These are phyloP conservation scores for Scortechinia acanthostroma DNA, from an alignment of 2,329 filamentous ascomycete species.

Conservation along the genomic window DNA sequence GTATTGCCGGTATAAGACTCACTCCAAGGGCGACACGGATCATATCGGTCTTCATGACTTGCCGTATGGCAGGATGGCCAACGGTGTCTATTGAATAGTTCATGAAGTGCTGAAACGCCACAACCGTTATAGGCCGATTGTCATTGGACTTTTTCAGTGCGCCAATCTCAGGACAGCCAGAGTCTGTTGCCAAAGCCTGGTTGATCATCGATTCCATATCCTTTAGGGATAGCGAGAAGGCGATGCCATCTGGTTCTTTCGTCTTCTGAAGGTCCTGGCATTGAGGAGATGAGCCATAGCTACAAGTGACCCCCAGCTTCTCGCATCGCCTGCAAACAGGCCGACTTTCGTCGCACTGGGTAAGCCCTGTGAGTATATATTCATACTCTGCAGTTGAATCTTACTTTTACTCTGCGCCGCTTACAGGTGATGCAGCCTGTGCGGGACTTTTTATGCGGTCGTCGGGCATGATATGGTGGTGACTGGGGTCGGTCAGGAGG, in stretches of 20 bases:
- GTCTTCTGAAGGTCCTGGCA: not conserved
- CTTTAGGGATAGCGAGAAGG: not conserved
- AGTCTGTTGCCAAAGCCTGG: not conserved
- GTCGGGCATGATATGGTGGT: not conserved
- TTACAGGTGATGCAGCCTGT: constrained; percentile 16
- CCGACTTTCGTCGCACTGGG: not conserved
- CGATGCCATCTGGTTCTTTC: not conserved
- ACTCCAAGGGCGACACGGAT: constrained; percentile 4
- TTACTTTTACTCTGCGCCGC: constrained; percentile 16
- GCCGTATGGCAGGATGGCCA: constrained; percentile 6
- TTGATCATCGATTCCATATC: not conserved
- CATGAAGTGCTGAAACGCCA: not conserved
- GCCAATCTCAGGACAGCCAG: not conserved
- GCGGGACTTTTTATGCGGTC: constrained; percentile 16
- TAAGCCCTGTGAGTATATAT: not conserved
- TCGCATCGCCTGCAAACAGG: not conserved
- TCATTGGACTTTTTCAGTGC: not conserved
- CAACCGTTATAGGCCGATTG: not conserved
- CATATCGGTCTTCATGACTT: constrained; percentile 14
- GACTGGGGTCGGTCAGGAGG: not conserved
- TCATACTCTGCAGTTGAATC: not conserved
- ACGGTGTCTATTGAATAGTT: constrained; percentile 3
- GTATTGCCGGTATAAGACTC: constrained; percentile 7
- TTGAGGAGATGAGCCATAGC: not conserved
- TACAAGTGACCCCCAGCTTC: not conserved